A percentile compares a stretch with the other conserved stretches of the same genome.
These are phyloP conservation scores for Centrapalus pauciflorus DNA, from an alignment of 129 eudicot genomes.

Conservation along the genomic window DNA sequence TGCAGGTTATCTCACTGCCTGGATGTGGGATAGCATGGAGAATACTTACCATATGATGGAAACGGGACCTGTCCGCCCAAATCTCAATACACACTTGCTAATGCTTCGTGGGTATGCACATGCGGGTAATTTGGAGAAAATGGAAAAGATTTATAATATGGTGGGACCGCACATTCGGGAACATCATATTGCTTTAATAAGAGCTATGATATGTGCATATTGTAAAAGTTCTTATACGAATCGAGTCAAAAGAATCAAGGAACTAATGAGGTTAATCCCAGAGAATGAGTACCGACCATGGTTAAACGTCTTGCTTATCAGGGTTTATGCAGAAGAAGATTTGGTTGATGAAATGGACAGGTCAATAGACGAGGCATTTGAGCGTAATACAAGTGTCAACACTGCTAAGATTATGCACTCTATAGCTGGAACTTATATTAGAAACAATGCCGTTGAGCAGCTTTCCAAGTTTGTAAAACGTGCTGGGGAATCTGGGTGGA, in stretches of 20 bases:
- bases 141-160: constrained; percentile 67
- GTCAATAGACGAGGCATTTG: constrained; percentile 63
- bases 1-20: constrained; percentile 74
- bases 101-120: constrained; percentile 91
- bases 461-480: constrained; percentile 59
- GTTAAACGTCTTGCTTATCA: constrained; percentile 66
- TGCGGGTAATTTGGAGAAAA: constrained; percentile 63
- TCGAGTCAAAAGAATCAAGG: constrained; percentile 51
- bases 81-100: constrained; percentile 46
- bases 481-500: constrained; percentile 75
- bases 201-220: constrained; percentile 73
- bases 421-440: constrained; percentile 48
- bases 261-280: constrained; percentile 50
- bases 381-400: constrained; percentile 42
- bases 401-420: constrained; percentile 38
- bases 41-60: constrained; percentile 41
- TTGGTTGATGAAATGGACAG: constrained; percentile 61
- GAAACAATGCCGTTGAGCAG: constrained; percentile 56
- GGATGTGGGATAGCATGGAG: constrained; percentile 98
- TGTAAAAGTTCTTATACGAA: constrained; percentile 40
- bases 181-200: constrained; percentile 33
- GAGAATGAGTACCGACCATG: constrained; percentile 62
- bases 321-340: constrained; percentile 66
- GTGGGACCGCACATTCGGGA: constrained; percentile 29
- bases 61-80: constrained; percentile 36